A percentile compares a stretch with the other conserved stretches of the same genome.
Conservation (phyloP, 192 early-diverging fungal genomes). For the Coemansia sp. region DNA sequence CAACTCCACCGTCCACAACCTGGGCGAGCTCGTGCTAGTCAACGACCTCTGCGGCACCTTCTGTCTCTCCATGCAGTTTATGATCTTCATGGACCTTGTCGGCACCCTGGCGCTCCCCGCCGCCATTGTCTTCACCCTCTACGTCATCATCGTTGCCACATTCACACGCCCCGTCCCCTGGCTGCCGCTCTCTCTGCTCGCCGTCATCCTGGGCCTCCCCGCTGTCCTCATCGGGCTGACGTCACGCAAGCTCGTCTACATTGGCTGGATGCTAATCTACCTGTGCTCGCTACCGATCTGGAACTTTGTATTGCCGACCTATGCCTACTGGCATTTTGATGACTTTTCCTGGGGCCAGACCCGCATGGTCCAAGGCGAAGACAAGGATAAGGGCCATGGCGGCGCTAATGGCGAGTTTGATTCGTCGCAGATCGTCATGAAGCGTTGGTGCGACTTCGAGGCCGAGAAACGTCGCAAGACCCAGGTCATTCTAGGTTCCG, state of each 20-base stretch:
- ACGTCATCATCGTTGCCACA: constrained; percentile 71
- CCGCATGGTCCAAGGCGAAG: constrained; percentile 83
- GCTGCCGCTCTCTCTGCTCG: constrained; percentile 83
- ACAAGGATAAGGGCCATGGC: constrained; percentile 64
- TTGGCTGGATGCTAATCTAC: constrained; percentile 98
- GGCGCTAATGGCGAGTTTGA: constrained; percentile 63
- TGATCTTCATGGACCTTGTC: constrained; percentile 94
- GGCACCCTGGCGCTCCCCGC: constrained; percentile 95
- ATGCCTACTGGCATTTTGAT: constrained; percentile 99
- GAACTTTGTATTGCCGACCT: constrained; percentile 80
- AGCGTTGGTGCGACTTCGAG: constrained; percentile 76
- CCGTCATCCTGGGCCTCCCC: constrained; percentile 85
- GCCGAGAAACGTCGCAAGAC: constrained; percentile 59
- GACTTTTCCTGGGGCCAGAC: constrained; percentile 99
- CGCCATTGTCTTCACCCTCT: constrained; percentile 85
- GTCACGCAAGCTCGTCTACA: constrained; percentile 85
- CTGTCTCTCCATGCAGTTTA: constrained; percentile 97
- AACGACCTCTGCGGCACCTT: constrained; percentile 96
- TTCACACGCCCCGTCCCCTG: constrained; percentile 68
- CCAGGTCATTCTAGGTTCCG: constrained; percentile 45
- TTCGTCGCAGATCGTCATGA: constrained; percentile 72
- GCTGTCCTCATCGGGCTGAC: constrained; percentile 86
- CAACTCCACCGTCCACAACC: constrained; percentile 99
- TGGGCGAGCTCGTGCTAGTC: constrained; percentile 90
- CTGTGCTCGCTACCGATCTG: constrained; percentile 94